These are phyloP conservation scores for Bremia lactucae DNA, from an alignment of 352 stramenopile species.

Conservation along the genomic window DNA sequence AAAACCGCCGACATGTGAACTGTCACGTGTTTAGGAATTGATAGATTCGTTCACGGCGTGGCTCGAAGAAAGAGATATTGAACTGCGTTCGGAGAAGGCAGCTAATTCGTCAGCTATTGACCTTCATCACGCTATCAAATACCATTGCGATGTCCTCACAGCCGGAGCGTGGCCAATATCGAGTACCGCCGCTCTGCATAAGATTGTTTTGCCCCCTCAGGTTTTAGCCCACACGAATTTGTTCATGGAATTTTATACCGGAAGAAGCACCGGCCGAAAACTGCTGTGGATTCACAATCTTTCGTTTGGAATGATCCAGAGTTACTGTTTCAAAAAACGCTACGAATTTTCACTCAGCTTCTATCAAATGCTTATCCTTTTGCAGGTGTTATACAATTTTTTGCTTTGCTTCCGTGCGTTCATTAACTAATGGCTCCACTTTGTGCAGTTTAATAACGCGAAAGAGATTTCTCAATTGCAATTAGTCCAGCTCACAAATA, in stretches of 20 bases:
- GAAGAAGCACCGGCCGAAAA: slow-evolving; percentile 62
- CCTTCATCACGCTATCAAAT: slow-evolving; percentile 46
- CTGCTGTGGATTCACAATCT: slow-evolving; percentile 73
- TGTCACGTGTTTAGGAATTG: slow-evolving; percentile 37
- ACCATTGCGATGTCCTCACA: slow-evolving; percentile 75
- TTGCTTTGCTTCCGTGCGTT: background rate
- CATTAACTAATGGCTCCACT: background rate
- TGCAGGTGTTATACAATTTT: slow-evolving; percentile 31
- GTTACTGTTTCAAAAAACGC: slow-evolving; percentile 54
- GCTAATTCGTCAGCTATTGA: slow-evolving; percentile 33
- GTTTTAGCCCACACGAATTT: slow-evolving; percentile 53
- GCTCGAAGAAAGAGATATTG: slow-evolving; percentile 51
- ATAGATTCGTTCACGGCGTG: slow-evolving; percentile 55
- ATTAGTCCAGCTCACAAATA: slow-evolving; percentile 44
- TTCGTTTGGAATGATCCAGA: slow-evolving; percentile 62
- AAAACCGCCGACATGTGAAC: background rate
- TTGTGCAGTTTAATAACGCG: slow-evolving; percentile 50
- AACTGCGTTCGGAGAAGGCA: slow-evolving; percentile 26
- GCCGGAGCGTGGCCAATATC: slow-evolving; percentile 79
- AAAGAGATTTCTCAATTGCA: slow-evolving; percentile 26
- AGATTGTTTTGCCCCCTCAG: slow-evolving; percentile 42
- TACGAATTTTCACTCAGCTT: slow-evolving; percentile 80
- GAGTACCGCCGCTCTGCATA: slow-evolving; percentile 35
- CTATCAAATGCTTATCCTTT: slow-evolving; percentile 73
- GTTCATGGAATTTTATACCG: slow-evolving; percentile 78